Base-by-base conservation (phyloP, 2,329 filamentous ascomycete genomes). In the Boeremia exigua region DNA sequence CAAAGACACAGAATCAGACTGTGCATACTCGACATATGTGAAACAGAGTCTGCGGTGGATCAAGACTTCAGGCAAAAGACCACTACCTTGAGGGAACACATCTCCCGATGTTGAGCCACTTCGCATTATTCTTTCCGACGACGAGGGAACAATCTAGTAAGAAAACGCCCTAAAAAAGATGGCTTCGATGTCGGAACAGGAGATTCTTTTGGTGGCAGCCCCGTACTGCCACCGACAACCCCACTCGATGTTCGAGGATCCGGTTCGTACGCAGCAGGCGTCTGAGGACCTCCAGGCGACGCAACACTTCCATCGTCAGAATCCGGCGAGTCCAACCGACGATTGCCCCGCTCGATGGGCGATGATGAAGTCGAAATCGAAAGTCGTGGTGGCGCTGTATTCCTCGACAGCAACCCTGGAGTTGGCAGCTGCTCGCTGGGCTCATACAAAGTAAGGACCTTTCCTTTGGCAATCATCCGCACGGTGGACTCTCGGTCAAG, bases 401-500 rank as follows among this genome's bases (percentile, higher is more conserved):
- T 37, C 36, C 30, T 38, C 17, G 23, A 28, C 2, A 33, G 19
- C 28, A 50, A 27, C 8, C 17, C 46, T 47, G 46, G 46, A 12
- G 14, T 45, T 23, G 55, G 56, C 12, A 59, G 40, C 43, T 74
- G 72, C 27, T 58, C 42, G 9, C 60, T 63, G 14, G 67, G 54
- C 34, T 69, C 64, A 48, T 75, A 74, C 33, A 58, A 55, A 4
- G 70, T 71, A 19, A 73, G 54, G 3, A 61, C 37, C 43, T 65
- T 71, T 23, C 60, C 60, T 47, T 69, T 74, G 4, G 63, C 63
- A 9, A 69, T 42, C 58, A 75, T 42, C 4, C 60, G 61, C 3
- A 62, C 61, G 39, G 62, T 60, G 8, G 72, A 71, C 14, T 71
- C 63, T 17, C 62, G 56, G 14, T 70, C 65, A 28, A 74, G 68